These are phyloP conservation scores for Thielaviopsis musarum DNA, from an alignment of 2,329 filamentous ascomycete genomes.

Conservation along the genomic window DNA sequence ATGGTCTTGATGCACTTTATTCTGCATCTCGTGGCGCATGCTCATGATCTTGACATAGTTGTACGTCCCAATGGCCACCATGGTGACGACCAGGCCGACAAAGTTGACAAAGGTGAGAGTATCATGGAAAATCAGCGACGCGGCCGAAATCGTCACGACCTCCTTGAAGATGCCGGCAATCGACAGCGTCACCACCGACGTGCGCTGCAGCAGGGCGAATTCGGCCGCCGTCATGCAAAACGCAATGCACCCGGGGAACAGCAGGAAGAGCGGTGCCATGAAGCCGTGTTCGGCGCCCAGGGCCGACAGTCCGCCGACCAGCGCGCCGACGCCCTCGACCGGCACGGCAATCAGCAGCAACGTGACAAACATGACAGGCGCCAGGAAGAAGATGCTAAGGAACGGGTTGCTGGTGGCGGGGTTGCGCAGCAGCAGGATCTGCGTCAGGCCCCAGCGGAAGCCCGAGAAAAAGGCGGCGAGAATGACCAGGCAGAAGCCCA, in stretches of 20 bases:
- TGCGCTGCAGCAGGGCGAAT: slow-evolving; percentile 87
- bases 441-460: slow-evolving; percentile 96
- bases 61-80: slow-evolving; percentile 71
- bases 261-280: slow-evolving; percentile 52
- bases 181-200: slow-evolving; percentile 84
- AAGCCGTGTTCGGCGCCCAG: slow-evolving; percentile 55
- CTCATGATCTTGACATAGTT: slow-evolving; percentile 88
- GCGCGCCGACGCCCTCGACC: slow-evolving; percentile 59
- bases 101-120: slow-evolving; percentile 75
- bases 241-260: slow-evolving; percentile 81
- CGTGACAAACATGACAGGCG: slow-evolving; percentile 84
- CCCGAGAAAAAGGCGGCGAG: slow-evolving; percentile 87
- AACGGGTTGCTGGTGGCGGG: slow-evolving; percentile 93
- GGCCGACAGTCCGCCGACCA: slow-evolving; percentile 46
- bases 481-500: slow-evolving; percentile 86
- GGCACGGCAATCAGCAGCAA: slow-evolving; percentile 67
- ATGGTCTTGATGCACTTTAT: slow-evolving; percentile 29
- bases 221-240: slow-evolving; percentile 96
- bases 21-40: slow-evolving; percentile 64
- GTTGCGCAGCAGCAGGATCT: slow-evolving; percentile 85
- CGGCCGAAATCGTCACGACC: slow-evolving; percentile 85
- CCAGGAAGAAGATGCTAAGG: slow-evolving; percentile 93
- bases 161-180: slow-evolving; percentile 99
- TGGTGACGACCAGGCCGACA: slow-evolving; percentile 72
- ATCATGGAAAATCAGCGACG: slow-evolving; percentile 77